phyloP scores from a whole-genome alignment of 371 early-diverging fungal species.

The Actinomucor elegans region DNA sequence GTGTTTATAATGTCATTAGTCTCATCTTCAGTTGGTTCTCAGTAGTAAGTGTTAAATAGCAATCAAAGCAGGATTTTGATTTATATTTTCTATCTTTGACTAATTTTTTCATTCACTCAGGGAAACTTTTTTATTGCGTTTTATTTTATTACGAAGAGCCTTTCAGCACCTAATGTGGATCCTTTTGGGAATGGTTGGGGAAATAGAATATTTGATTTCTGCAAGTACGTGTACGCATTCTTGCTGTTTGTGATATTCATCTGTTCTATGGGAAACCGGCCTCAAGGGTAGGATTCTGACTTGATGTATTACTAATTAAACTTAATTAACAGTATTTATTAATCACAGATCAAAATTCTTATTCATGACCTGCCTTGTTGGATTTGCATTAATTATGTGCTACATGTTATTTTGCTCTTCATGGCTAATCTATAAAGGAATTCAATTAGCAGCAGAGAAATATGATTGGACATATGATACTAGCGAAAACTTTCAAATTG shows the following conservation, averaged over 20 bases:
- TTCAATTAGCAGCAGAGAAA: constrained; percentile 31
- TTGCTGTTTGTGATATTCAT: constrained; percentile 70
- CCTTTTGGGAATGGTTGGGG: constrained; percentile 64
- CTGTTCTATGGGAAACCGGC: constrained; percentile 81
- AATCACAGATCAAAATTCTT: constrained; percentile 33
- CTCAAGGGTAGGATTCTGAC: constrained; percentile 68
- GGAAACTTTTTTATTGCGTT: constrained; percentile 80
- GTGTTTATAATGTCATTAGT: constrained; percentile 70
- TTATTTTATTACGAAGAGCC: constrained; percentile 63
- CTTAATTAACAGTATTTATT: not conserved
- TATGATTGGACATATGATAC: constrained; percentile 30
- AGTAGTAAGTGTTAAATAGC: constrained; percentile 52
- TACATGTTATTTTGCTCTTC: constrained; percentile 46
- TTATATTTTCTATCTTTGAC: not conserved
- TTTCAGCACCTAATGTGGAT: constrained; percentile 32
- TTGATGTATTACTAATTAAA: not conserved
- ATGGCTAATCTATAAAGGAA: constrained; percentile 53
- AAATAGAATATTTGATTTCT: constrained; percentile 43
- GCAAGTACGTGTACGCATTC: constrained; percentile 63
- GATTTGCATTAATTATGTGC: constrained; percentile 41
- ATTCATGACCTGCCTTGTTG: constrained; percentile 39
- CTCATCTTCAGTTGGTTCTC: constrained; percentile 81
- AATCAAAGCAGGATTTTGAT: too few relatives aligned
- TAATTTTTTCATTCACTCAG: constrained; percentile 49
- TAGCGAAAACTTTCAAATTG: constrained; percentile 24